Percentiles rank a stretch among this genome's conserved stretches.
Conservation (phyloP, 495 filamentous ascomycete species). For the Hapsidospora chrysogenum region DNA sequence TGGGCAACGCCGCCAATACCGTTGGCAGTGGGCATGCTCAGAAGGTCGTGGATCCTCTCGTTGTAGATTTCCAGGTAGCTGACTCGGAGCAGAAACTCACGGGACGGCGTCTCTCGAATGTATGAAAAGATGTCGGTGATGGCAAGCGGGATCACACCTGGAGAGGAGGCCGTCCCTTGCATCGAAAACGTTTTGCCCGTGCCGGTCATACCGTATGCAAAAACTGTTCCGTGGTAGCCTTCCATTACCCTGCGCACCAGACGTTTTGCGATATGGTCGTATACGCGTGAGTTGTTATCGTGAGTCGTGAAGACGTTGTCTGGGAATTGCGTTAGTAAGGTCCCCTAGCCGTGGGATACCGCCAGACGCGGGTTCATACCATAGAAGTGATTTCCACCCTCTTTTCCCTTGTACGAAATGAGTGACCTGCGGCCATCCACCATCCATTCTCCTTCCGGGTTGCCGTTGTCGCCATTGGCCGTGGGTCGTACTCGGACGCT, state of each 20-base stretch:
- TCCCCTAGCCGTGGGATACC: not conserved
- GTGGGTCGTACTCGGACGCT: slow-evolving; percentile 90
- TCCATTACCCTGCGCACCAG: slow-evolving; percentile 96
- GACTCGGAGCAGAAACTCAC: slow-evolving; percentile 89
- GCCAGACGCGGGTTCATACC: too few relatives aligned
- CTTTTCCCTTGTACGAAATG: slow-evolving; percentile 69
- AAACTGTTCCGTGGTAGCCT: slow-evolving; percentile 95
- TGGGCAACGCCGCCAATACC: slow-evolving; percentile 25
- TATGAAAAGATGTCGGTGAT: slow-evolving; percentile 99
- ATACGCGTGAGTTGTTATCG: slow-evolving; percentile 86
- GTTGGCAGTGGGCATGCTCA: slow-evolving; percentile 48
- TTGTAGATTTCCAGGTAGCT: slow-evolving; percentile 99
- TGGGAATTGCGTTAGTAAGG: slow-evolving; percentile 18
- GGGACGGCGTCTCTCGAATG: slow-evolving; percentile 86
- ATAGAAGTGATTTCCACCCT: slow-evolving; percentile 86
- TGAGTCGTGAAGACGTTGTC: slow-evolving; percentile 91
- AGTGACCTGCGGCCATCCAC: slow-evolving; percentile 73
- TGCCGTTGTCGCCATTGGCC: slow-evolving; percentile 38
- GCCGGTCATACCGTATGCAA: slow-evolving; percentile 98
- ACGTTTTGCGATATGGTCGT: slow-evolving; percentile 84
- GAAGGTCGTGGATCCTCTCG: slow-evolving; percentile 87
- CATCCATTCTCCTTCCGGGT: slow-evolving; percentile 72
- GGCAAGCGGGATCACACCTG: slow-evolving; percentile 89
- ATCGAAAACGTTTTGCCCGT: slow-evolving; percentile 98
- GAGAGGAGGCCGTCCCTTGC: slow-evolving; percentile 94